A percentile compares a stretch with the other conserved stretches of the same genome.
These are phyloP conservation scores for Phellinidium pouzarii DNA, from an alignment of 1,284 basidiomycete genomes.

Conservation along the genomic window DNA sequence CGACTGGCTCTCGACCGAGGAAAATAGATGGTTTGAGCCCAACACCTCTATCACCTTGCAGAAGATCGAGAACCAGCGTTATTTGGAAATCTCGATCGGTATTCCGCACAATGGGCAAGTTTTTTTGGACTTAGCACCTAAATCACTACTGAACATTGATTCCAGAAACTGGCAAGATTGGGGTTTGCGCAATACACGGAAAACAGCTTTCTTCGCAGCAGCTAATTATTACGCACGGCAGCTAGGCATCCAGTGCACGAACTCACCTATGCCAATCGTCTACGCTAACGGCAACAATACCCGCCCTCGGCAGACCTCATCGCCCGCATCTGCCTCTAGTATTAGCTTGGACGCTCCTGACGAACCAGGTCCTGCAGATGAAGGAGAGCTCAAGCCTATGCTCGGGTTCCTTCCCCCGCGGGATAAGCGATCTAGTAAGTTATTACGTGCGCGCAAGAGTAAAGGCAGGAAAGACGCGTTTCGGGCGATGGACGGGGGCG, in stretches of 20 bases:
- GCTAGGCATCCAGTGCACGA: conserved; percentile 54
- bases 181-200: conserved; percentile 50
- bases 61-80: conserved; percentile 54
- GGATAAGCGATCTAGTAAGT: conserved; percentile 20
- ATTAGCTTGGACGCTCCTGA: conserved; percentile 16
- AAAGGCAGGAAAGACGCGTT: conserved; percentile 12
- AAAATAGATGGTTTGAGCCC: conserved; percentile 69
- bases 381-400: conserved; percentile 29
- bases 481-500: conserved; percentile 3
- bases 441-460: conserved; percentile 20
- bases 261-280: conserved; percentile 52
- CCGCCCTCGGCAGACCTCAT: neutral
- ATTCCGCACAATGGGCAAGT: conserved; percentile 64
- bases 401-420: conserved; percentile 48
- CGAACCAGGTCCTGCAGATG: conserved; percentile 17
- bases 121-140: conserved; percentile 19
- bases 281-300: conserved; percentile 28
- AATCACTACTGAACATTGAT: conserved; percentile 9
- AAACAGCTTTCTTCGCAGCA: conserved; percentile 71
- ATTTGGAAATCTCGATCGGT: conserved; percentile 58
- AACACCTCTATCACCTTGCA: conserved; percentile 56
- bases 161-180: conserved; percentile 44
- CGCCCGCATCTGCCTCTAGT: conserved; percentile 11
- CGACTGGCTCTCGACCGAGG: conserved; percentile 66
- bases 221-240: conserved; percentile 63